Conservation (phyloP, 306 rosid genomes). For the Lagenaria siceraria region DNA sequence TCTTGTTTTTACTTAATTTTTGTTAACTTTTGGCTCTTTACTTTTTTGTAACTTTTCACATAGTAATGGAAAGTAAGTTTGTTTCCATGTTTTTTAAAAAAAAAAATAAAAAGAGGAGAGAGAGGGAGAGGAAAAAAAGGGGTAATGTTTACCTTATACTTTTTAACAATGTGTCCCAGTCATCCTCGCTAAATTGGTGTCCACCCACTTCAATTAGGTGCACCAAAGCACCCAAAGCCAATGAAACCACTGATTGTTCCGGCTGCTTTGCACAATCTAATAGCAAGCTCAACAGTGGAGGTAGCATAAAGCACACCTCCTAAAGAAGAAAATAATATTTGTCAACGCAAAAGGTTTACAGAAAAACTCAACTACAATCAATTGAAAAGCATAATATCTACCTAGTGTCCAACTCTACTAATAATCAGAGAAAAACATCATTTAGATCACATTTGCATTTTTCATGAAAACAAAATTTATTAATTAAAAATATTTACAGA, state of each 20-base stretch:
- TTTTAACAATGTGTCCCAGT: constrained; percentile 87
- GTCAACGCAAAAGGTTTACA: constrained; percentile 1
- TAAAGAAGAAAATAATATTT: constrained; percentile 26
- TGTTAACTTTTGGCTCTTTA: neutral
- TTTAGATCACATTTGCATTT: neutral
- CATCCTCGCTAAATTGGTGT: constrained; percentile 86
- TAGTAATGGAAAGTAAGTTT: neutral
- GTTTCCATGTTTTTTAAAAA: neutral
- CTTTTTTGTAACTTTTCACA: neutral
- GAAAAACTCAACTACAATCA: neutral
- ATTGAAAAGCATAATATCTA: neutral
- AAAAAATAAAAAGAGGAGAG: neutral
- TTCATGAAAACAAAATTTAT: neutral
- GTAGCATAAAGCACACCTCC: constrained; percentile 99
- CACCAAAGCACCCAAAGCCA: constrained; percentile 93
- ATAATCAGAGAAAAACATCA: neutral
- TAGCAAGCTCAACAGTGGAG: constrained; percentile 76
- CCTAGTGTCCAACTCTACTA: neutral
- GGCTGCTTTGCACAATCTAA: constrained; percentile 97
- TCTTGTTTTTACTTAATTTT: neutral
- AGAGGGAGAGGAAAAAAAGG: neutral
- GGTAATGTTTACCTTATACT: constrained; percentile 60
- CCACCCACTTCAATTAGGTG: constrained; percentile 99
- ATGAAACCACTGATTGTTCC: constrained; percentile 93
- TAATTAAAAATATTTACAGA: neutral